These are phyloP conservation scores for Excoecaria agallocha DNA, from an alignment of 345 rosid genomes.

Conservation along the genomic window DNA sequence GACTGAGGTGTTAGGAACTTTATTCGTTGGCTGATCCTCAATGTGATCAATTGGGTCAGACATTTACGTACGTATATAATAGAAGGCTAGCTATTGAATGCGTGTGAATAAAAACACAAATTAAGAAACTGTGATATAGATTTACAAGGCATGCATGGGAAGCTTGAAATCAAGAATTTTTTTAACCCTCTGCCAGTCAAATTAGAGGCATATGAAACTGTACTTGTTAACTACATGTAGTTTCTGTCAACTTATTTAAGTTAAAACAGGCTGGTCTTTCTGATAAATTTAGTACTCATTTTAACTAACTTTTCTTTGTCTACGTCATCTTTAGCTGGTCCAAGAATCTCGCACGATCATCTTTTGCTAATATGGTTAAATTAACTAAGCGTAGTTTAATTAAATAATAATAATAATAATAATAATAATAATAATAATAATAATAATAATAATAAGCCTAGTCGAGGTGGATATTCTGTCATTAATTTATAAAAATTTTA, in stretches of 20 bases:
- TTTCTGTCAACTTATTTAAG: slow-evolving; percentile 7
- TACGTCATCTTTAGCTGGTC: slow-evolving; percentile 6
- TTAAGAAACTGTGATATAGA: not conserved
- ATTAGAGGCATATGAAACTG: slow-evolving; percentile 7
- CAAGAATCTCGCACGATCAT: not conserved
- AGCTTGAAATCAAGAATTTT: not conserved
- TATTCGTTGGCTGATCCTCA: slow-evolving; percentile 24
- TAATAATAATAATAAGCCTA: too few relatives aligned
- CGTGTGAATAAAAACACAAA: too few relatives aligned
- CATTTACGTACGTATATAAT: slow-evolving; percentile 12
- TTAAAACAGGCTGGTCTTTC: slow-evolving; percentile 3
- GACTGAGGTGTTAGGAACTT: slow-evolving; percentile 33
- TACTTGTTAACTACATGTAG: slow-evolving; percentile 6
- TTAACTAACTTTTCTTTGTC: not conserved
- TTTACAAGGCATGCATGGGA: not conserved
- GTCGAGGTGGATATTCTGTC: too few relatives aligned
- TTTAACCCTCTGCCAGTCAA: slow-evolving; percentile 16
- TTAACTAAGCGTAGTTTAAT: too few relatives aligned
- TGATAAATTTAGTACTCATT: not conserved
- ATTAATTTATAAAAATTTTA: too few relatives aligned
- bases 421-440: too few relatives aligned
- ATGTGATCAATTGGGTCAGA: slow-evolving; percentile 7
- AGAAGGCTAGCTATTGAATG: too few relatives aligned
- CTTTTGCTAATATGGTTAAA: not conserved
- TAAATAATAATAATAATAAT: too few relatives aligned